phyloP scores from a whole-genome alignment of 1,284 basidiomycete genomes.

The Rhodotorula sp. region DNA sequence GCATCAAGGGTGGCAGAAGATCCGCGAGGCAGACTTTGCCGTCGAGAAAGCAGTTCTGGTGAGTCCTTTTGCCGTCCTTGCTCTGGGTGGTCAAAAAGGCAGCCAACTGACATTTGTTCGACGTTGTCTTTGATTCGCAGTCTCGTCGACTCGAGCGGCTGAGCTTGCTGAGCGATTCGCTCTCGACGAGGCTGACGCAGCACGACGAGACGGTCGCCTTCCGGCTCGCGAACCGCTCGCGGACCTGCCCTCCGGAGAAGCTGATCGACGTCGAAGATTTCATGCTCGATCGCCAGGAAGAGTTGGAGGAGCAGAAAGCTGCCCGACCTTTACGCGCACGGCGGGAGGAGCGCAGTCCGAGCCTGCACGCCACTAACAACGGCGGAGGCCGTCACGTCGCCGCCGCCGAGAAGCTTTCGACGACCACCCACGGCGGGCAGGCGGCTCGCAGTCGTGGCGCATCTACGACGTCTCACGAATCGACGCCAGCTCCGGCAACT shows the following conservation, averaged over 20 bases:
- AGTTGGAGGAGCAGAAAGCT: not conserved
- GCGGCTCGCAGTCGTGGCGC: not conserved
- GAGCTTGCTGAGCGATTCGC: not conserved
- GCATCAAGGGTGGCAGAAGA: conserved; percentile 74
- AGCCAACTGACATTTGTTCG: not conserved
- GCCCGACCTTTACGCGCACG: not conserved
- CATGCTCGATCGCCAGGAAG: conserved; percentile 18
- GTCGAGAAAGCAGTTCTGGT: conserved; percentile 58
- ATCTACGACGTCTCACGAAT: not conserved
- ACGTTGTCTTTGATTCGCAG: not conserved
- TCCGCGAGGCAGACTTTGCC: conserved; percentile 66
- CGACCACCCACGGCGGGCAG: not conserved
- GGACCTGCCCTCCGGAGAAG: not conserved
- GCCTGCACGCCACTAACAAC: not conserved
- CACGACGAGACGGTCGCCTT: conserved; percentile 28
- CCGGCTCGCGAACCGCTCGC: conserved; percentile 18
- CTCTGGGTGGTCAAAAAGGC: not conserved
- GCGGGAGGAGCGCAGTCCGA: conserved; percentile 1
- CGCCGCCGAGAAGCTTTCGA: not conserved
- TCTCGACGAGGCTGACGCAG: conserved; percentile 10
- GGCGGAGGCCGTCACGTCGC: not conserved
- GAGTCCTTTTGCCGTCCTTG: conserved; percentile 1
- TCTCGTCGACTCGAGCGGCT: conserved; percentile 26
- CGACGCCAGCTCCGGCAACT: not conserved
- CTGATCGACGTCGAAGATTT: conserved; percentile 23